A percentile compares a stretch with the other conserved stretches of the same genome.
Evolutionary conservation across 257 asterid species (phyloP).

Genomic region (Nicotiana undulata): DNA sequence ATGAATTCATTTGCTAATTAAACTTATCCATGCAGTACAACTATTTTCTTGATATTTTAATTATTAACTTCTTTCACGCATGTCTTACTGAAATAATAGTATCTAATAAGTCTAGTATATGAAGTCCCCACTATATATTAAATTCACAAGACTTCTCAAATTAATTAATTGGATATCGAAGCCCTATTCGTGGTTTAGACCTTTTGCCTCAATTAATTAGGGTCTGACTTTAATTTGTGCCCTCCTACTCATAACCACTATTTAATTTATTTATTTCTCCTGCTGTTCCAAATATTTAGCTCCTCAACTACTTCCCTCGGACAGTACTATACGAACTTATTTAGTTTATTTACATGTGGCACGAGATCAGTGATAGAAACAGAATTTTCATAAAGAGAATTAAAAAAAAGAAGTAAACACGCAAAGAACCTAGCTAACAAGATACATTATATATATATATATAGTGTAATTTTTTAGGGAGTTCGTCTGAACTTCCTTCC

Average conservation of each 20-base stretch:
- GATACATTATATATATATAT: too few species aligned
- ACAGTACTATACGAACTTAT: not conserved
- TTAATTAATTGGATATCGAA: conserved; percentile 1
- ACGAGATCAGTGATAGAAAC: too few species aligned
- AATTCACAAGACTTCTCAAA: conserved; percentile 4
- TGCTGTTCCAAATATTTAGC: not conserved
- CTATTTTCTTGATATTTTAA: conserved; percentile 17
- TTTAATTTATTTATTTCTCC: not conserved
- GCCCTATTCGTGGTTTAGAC: conserved; percentile 10
- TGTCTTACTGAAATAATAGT: not conserved
- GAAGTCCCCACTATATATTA: conserved; percentile 9
- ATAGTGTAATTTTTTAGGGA: too few species aligned
- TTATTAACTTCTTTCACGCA: not conserved
- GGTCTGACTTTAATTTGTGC: conserved; percentile 1
- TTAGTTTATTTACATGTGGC: not conserved
- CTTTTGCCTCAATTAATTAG: conserved; percentile 6
- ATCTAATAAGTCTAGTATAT: conserved; percentile 4
- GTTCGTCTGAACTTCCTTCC: too few species aligned
- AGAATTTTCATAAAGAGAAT: too few species aligned
- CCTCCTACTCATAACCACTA: not conserved
- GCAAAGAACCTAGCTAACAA: too few species aligned
- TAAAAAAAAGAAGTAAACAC: too few species aligned
- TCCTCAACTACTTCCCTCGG: conserved; percentile 17
- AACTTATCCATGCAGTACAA: conserved; percentile 14
- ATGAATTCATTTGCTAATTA: not conserved